A percentile compares a stretch with the other conserved stretches of the same genome.
Conservation (phyloP, 345 rosid genomes). For the Eucalyptus marginata region DNA sequence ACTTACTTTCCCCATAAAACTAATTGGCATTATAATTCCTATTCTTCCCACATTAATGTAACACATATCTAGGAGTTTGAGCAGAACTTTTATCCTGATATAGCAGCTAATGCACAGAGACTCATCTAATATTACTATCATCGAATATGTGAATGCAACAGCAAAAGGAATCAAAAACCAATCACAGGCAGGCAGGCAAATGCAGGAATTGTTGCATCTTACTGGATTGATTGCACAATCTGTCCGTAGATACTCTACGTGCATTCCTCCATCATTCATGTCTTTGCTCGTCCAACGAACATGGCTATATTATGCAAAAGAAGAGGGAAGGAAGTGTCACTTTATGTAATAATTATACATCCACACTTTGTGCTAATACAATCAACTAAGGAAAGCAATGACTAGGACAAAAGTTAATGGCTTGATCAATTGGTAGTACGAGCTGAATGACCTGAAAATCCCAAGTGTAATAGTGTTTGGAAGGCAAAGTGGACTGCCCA, state of each 20-base stretch:
- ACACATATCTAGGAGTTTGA: background rate
- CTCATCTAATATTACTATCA: background rate
- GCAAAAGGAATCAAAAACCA: background rate
- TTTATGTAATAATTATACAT: background rate
- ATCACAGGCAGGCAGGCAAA: background rate
- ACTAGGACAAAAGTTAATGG: background rate
- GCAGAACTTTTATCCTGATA: background rate
- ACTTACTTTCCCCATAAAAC: background rate
- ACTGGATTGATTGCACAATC: too few species aligned
- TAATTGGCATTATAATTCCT: background rate
- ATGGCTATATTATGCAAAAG: background rate
- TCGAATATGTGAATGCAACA: background rate
- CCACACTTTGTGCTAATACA: background rate
- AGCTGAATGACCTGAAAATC: background rate
- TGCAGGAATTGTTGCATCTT: background rate
- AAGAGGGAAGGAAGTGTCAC: background rate
- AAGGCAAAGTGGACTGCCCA: background rate
- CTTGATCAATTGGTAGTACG: background rate
- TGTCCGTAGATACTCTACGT: too few species aligned
- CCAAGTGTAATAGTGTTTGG: background rate
- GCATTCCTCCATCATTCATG: too few species aligned
- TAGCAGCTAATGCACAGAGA: background rate
- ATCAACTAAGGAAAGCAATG: background rate
- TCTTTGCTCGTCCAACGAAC: too few species aligned
- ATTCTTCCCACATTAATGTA: background rate